A percentile compares a stretch with the other conserved stretches of the same genome.
These are phyloP conservation scores for Ustilago crameri DNA, from an alignment of 1,284 basidiomycete species.

Conservation along the genomic window DNA sequence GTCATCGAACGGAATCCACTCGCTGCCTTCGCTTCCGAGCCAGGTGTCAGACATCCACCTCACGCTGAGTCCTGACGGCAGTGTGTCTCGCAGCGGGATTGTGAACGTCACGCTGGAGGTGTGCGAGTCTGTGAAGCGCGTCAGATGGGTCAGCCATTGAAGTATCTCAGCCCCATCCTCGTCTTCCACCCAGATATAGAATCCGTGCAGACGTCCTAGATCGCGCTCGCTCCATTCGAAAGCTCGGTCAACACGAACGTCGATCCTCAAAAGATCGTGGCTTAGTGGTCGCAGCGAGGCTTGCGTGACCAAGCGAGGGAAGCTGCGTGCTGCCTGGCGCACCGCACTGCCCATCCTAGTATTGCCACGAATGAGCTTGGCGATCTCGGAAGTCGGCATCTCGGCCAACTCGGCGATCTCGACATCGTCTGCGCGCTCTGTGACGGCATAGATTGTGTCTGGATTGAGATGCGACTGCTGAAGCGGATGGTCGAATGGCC, in stretches of 20 bases:
- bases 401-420: slow-evolving; percentile 80
- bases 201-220: slow-evolving; percentile 84
- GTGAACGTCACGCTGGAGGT: slow-evolving; percentile 62
- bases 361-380: slow-evolving; percentile 86
- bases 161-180: slow-evolving; percentile 81
- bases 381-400: slow-evolving; percentile 81
- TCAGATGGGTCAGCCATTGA: slow-evolving; percentile 74
- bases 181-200: slow-evolving; percentile 97
- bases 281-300: slow-evolving; percentile 79
- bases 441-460: slow-evolving; percentile 79
- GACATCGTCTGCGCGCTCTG: slow-evolving; percentile 85
- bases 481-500: slow-evolving; percentile 95
- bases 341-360: slow-evolving; percentile 84
- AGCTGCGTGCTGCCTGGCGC: slow-evolving; percentile 82
- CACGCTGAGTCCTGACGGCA: slow-evolving; percentile 67
- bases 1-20: slow-evolving; percentile 75
- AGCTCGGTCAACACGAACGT: slow-evolving; percentile 75
- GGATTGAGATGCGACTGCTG: slow-evolving; percentile 74
- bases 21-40: slow-evolving; percentile 87
- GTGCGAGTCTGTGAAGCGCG: slow-evolving; percentile 69
- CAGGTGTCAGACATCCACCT: slow-evolving; percentile 90
- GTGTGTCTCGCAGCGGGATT: slow-evolving; percentile 70
- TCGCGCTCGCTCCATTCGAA: slow-evolving; percentile 87
- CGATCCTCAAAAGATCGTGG: slow-evolving; percentile 83
- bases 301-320: slow-evolving; percentile 80